These are phyloP conservation scores for Parsonsia alboflavescens DNA, from an alignment of 257 asterid genomes.

Conservation along the genomic window DNA sequence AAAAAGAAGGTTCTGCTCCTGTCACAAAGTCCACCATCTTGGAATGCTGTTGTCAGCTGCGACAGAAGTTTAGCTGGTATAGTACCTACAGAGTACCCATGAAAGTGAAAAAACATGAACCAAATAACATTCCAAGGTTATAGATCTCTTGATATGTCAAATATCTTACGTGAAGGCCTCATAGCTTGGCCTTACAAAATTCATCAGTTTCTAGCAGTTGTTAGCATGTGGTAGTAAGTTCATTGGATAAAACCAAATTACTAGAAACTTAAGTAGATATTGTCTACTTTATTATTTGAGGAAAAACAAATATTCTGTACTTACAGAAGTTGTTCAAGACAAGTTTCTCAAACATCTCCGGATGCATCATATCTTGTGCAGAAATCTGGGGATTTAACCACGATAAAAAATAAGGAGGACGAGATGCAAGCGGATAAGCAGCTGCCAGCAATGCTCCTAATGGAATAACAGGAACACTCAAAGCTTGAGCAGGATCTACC, in stretches of 20 bases:
- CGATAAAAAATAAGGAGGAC: constrained; percentile 81
- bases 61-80: constrained; percentile 77
- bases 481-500: constrained; percentile 98
- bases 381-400: constrained; percentile 89
- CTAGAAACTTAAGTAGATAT: background rate
- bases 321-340: constrained; percentile 86
- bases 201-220: background rate
- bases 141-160: background rate
- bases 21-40: constrained; percentile 86
- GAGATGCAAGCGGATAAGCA: constrained; percentile 89
- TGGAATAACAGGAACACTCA: constrained; percentile 89
- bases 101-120: background rate
- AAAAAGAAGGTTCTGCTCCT: constrained; percentile 66
- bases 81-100: constrained; percentile 54
- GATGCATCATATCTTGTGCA: constrained; percentile 97
- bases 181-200: too few species aligned
- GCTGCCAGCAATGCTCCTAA: constrained; percentile 89
- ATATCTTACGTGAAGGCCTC: too few species aligned
- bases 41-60: constrained; percentile 80
- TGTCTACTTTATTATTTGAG: constrained; percentile 19
- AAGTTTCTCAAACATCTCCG: constrained; percentile 85
- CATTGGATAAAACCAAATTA: background rate
- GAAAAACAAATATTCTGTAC: constrained; percentile 21
- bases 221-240: background rate
- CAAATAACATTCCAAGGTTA: background rate